Percentiles rank a stretch among this genome's conserved stretches.
phyloP scores from a whole-genome alignment of 75 land plant species.

The Picea glauca region DNA sequence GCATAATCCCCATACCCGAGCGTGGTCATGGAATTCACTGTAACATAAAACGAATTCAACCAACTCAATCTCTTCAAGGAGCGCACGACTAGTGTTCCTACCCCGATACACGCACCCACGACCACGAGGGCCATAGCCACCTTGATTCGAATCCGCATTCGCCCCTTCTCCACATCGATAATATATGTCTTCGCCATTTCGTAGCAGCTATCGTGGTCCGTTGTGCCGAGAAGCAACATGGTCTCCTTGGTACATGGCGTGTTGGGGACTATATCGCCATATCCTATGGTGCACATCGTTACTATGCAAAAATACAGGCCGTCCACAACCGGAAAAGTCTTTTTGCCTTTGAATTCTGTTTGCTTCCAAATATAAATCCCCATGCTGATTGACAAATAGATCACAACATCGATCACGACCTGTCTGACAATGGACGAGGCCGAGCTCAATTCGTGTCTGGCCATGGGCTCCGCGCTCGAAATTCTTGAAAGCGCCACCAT shows the following conservation, averaged over 20 bases:
- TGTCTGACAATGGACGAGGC: neutral
- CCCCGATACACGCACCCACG: constrained; percentile 37
- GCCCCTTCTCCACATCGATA: no score
- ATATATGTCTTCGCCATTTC: no score
- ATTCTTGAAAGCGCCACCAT: neutral
- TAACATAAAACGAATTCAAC: no score
- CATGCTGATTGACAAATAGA: constrained; percentile 31
- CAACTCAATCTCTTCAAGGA: neutral
- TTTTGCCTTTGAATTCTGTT: no score
- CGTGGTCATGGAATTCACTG: no score
- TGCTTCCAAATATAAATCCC: constrained; percentile 18
- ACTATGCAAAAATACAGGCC: no score
- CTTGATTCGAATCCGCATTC: constrained; percentile 58
- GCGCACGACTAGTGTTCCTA: constrained; percentile 49
- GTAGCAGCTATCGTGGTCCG: constrained; percentile 29
- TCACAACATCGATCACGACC: constrained; percentile 8
- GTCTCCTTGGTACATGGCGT: constrained; percentile 60
- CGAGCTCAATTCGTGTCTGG: neutral
- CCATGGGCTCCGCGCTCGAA: neutral
- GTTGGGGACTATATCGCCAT: constrained; percentile 18
- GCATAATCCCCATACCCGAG: no score
- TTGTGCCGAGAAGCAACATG: constrained; percentile 36
- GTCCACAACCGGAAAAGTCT: no score
- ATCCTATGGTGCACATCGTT: no score
- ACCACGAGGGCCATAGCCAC: constrained; percentile 54